Conservation (phyloP, 306 rosid species). For the Rosa chinensis region DNA sequence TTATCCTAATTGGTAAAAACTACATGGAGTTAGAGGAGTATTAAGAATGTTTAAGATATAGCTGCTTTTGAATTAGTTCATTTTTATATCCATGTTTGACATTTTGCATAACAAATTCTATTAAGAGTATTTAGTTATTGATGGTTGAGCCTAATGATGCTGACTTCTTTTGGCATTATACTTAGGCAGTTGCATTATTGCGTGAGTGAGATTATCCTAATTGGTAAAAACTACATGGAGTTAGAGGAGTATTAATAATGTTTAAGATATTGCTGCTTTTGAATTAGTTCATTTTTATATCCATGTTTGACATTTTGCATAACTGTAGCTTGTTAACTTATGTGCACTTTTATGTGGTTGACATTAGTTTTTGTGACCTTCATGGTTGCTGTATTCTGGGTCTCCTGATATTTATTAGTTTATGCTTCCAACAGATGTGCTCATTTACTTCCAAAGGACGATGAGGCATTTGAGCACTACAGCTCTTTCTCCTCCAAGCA, state of each 20-base stretch:
- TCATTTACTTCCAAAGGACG: conserved; percentile 86
- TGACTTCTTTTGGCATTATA: neutral
- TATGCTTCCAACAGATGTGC: conserved; percentile 50
- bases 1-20: neutral
- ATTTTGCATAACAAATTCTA: neutral
- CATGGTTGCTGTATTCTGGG: neutral
- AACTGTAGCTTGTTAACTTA: neutral
- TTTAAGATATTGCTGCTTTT: neutral
- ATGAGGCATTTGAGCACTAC: conserved; percentile 90
- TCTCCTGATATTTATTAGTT: neutral
- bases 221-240: neutral
- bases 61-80: neutral
- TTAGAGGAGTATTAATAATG: neutral
- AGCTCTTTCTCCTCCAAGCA: conserved; percentile 73
- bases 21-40: conserved; percentile 3
- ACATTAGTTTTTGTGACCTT: neutral
- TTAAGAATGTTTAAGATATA: neutral
- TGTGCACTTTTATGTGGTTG: neutral
- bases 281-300: neutral
- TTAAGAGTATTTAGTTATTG: neutral
- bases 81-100: neutral
- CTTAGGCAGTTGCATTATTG: neutral
- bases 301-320: neutral
- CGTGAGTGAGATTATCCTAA: neutral
- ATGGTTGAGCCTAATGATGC: neutral